phyloP scores from a whole-genome alignment of 768 basidiomycete species.

The Neoboletus magnificus region DNA sequence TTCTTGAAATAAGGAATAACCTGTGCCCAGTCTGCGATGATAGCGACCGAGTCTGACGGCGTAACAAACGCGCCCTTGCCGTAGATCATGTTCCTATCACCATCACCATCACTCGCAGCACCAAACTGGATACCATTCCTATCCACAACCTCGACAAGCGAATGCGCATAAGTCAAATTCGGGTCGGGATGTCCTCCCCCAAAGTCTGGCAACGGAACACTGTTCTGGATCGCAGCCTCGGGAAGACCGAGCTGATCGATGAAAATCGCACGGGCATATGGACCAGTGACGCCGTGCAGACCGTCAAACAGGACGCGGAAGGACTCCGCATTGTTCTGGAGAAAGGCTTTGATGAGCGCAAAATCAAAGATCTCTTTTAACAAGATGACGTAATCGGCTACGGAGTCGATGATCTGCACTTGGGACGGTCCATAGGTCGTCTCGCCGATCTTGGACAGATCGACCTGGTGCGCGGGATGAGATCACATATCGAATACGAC shows the following conservation, averaged over 20 bases:
- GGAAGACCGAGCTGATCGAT: conserved; percentile 79
- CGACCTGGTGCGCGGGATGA: conserved; percentile 47
- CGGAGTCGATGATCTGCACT: conserved; percentile 92
- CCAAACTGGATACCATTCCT: conserved; percentile 83
- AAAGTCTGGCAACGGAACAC: conserved; percentile 89
- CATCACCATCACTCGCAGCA: conserved; percentile 96
- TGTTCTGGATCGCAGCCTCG: conserved; percentile 83
- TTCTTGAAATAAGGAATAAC: conserved; percentile 87
- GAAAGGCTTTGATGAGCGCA: conserved; percentile 84
- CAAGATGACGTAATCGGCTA: conserved; percentile 80
- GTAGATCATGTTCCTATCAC: conserved; percentile 99
- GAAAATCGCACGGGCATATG: conserved; percentile 88
- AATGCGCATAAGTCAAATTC: conserved; percentile 95
- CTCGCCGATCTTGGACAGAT: conserved; percentile 80
- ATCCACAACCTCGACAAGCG: conserved; percentile 91
- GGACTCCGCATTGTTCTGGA: conserved; percentile 60
- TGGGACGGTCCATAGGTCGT: conserved; percentile 76
- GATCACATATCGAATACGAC: background rate
- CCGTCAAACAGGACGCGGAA: conserved; percentile 95
- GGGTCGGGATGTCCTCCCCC: conserved; percentile 98
- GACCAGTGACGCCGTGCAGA: conserved; percentile 94
- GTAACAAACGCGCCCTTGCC: conserved; percentile 98
- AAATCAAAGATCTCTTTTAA: conserved; percentile 94
- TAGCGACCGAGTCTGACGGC: conserved; percentile 95
- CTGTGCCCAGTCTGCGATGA: conserved; percentile 97